phyloP scores from a whole-genome alignment of 768 basidiomycete species.

The Mycena rosella region DNA sequence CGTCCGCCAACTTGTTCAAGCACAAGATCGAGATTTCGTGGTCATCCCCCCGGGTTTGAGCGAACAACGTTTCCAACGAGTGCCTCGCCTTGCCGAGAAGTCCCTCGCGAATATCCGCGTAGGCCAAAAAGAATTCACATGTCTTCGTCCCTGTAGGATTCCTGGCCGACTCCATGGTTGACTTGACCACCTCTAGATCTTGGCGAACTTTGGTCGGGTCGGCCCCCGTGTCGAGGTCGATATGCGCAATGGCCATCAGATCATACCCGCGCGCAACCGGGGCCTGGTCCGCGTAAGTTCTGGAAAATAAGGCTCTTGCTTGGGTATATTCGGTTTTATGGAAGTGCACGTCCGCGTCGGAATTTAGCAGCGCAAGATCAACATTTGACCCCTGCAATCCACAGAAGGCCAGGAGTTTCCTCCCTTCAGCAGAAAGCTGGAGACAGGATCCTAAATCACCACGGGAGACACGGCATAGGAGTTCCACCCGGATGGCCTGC shows the following conservation, averaged over 20 bases:
- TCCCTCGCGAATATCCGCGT: conserved; percentile 23
- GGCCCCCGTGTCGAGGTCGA: conserved; percentile 12
- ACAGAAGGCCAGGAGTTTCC: conserved; percentile 21
- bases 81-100: background rate
- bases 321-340: conserved; percentile 32
- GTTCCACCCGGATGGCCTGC: conserved; percentile 17
- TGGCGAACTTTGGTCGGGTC: background rate
- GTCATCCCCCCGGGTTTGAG: conserved; percentile 13
- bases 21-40: conserved; percentile 25
- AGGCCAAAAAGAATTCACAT: conserved; percentile 13
- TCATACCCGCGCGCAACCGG: conserved; percentile 28
- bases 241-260: conserved; percentile 5
- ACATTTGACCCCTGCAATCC: conserved; percentile 8
- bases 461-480: conserved; percentile 11
- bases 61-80: conserved; percentile 1
- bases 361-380: conserved; percentile 13
- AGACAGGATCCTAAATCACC: conserved; percentile 13
- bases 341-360: conserved; percentile 27
- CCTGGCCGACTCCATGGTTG: conserved; percentile 8
- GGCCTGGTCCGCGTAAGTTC: conserved; percentile 1
- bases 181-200: conserved; percentile 9
- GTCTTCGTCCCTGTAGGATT: conserved; percentile 19
- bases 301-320: conserved; percentile 17
- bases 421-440: conserved; percentile 9
- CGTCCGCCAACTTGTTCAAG: conserved; percentile 20